These are phyloP conservation scores for Scheffersomyces lignicola DNA, from an alignment of 1,139 yeast genomes.

Conservation along the genomic window DNA sequence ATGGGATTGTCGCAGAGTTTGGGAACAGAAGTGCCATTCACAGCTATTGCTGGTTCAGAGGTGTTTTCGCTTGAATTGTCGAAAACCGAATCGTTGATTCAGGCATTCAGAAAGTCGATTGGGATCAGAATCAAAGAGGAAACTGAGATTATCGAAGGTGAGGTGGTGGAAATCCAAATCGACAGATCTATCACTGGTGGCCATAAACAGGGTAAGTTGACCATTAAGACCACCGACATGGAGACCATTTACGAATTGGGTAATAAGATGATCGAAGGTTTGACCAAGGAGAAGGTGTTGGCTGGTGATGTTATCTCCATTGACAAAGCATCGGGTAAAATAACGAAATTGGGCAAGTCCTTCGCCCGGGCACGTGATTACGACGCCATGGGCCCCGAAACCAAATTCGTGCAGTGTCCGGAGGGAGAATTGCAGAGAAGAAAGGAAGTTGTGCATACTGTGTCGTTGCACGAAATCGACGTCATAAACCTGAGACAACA, in stretches of 20 bases:
- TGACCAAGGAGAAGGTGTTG: conserved; percentile 90
- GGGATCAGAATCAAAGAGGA: conserved; percentile 96
- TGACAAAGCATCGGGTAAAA: conserved; percentile 94
- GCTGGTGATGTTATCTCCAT: conserved; percentile 98
- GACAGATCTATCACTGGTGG: conserved; percentile 97
- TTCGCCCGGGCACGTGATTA: conserved; percentile 96
- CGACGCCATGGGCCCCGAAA: conserved; percentile 99
- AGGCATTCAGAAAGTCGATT: conserved; percentile 92
- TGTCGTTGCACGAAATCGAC: conserved; percentile 94
- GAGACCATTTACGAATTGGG: conserved; percentile 98
- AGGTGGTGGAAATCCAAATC: conserved; percentile 96
- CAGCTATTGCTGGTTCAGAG: conserved; percentile 93
- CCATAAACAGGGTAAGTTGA: conserved; percentile 95
- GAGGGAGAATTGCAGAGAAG: conserved; percentile 98
- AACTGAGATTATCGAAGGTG: conserved; percentile 97
- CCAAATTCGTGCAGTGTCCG: conserved; percentile 96
- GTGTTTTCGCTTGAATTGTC: conserved; percentile 87
- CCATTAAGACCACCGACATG: conserved; percentile 98
- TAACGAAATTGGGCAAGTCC: conserved; percentile 91
- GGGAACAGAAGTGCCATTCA: conserved; percentile 92
- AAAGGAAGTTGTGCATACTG: conserved; percentile 94
- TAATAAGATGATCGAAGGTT: conserved; percentile 94
- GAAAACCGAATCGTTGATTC: conserved; percentile 94
- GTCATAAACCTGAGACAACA: conserved; percentile 97
- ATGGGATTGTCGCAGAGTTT: conserved; percentile 92